Percentiles rank a stretch among this genome's conserved stretches.
phyloP scores from a whole-genome alignment of 2,329 filamentous ascomycete genomes.

The Aspergillus ruber region DNA sequence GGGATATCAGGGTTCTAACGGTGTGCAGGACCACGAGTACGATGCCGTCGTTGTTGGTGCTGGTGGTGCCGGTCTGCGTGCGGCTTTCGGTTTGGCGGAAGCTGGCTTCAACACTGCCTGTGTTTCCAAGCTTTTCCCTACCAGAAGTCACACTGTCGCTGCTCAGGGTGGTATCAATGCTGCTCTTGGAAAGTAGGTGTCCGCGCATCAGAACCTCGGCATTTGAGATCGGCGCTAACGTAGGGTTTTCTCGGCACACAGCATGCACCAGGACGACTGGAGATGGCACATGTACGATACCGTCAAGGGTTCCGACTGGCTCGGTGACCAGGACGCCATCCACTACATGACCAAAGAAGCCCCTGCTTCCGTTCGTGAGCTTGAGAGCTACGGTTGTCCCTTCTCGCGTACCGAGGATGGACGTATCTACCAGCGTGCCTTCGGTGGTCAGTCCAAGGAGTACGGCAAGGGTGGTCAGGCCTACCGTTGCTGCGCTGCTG shows the following conservation, averaged over 20 bases:
- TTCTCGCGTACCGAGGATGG: conserved; percentile 91
- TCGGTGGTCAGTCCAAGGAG: conserved; percentile 93
- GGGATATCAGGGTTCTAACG: conserved; percentile 12
- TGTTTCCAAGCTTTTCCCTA: conserved; percentile 59
- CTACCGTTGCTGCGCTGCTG: conserved; percentile 93
- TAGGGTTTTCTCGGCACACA: conserved; percentile 30
- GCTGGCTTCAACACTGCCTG: conserved; percentile 60
- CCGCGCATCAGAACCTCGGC: background rate
- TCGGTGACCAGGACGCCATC: conserved; percentile 94
- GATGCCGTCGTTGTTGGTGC: conserved; percentile 81
- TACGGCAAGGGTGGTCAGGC: conserved; percentile 96
- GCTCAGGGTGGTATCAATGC: conserved; percentile 59
- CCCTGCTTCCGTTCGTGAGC: conserved; percentile 82
- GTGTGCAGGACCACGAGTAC: conserved; percentile 81
- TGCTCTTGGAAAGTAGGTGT: conserved; percentile 38
- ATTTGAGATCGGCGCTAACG: conserved; percentile 13
- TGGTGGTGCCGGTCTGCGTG: conserved; percentile 57
- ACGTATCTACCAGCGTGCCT: conserved; percentile 96
- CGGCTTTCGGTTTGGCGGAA: conserved; percentile 59
- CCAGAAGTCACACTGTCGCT: conserved; percentile 60
- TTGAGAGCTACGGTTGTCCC: conserved; percentile 95
- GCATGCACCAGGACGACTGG: conserved; percentile 99
- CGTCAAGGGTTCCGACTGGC: conserved; percentile 95
- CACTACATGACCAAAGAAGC: conserved; percentile 98
- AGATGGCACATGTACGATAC: conserved; percentile 99